A percentile compares a stretch with the other conserved stretches of the same genome.
phyloP scores from a whole-genome alignment of 2,329 filamentous ascomycete species.

The Cytospora piceicola region DNA sequence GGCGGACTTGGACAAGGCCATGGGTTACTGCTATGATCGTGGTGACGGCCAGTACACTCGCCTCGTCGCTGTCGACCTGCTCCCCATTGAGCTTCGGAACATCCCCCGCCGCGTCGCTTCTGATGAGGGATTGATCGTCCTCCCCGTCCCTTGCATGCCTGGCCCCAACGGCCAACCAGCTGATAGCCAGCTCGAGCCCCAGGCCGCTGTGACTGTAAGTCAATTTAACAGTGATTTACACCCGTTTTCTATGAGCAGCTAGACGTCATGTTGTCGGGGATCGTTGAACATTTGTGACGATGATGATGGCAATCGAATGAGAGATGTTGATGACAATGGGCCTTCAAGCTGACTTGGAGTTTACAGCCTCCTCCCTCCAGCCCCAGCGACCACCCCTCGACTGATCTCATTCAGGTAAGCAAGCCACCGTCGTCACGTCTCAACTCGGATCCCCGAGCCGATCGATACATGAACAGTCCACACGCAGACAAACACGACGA shows the following conservation, averaged over 20 bases:
- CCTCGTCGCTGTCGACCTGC: constrained; percentile 59
- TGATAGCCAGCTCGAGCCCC: constrained; percentile 40
- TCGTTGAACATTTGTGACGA: background rate
- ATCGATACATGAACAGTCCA: background rate
- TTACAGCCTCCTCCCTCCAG: constrained; percentile 27
- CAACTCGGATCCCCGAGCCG: constrained; percentile 21
- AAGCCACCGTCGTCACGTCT: constrained; percentile 25
- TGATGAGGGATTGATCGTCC: constrained; percentile 50
- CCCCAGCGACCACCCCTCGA: constrained; percentile 13
- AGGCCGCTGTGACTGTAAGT: constrained; percentile 47
- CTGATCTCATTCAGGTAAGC: constrained; percentile 27
- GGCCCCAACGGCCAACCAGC: constrained; percentile 45
- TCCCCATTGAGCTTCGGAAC: constrained; percentile 47
- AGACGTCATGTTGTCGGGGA: background rate
- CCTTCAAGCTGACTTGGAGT: background rate
- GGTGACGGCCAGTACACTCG: constrained; percentile 58
- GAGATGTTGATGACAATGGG: background rate
- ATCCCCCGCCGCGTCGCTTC: constrained; percentile 48
- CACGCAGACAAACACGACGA: background rate
- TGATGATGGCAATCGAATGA: background rate
- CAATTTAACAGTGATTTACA: background rate
- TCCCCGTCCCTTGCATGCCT: constrained; percentile 47
- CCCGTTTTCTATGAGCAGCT: background rate
- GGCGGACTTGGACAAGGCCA: constrained; percentile 39
- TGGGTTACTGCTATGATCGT: constrained; percentile 57